These are phyloP conservation scores for Chrysoporthe austroafricana DNA, from an alignment of 2,329 filamentous ascomycete species.

Conservation along the genomic window DNA sequence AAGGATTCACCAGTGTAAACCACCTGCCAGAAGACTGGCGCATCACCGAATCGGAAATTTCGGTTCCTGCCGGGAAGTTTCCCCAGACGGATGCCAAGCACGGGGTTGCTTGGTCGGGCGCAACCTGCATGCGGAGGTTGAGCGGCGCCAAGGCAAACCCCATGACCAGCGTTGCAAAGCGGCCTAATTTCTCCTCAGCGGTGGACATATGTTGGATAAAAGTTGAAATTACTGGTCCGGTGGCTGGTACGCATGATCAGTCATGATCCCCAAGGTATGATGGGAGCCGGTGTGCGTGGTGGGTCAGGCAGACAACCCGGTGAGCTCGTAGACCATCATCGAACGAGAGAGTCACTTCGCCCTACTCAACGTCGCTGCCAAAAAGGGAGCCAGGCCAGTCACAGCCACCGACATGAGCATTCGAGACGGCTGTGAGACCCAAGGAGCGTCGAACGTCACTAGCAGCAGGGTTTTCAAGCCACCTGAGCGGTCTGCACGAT, in stretches of 20 bases:
- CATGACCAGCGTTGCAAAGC: background rate
- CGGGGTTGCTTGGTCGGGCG: conserved; percentile 1
- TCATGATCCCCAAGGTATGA: background rate
- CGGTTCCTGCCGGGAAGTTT: background rate
- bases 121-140: background rate
- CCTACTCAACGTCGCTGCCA: background rate
- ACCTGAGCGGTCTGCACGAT: background rate
- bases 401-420: background rate
- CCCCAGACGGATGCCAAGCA: conserved; percentile 15
- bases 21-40: conserved; percentile 3
- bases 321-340: background rate
- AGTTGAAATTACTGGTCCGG: background rate
- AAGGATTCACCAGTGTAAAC: background rate
- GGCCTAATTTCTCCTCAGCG: background rate
- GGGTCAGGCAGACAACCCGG: background rate
- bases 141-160: conserved; percentile 1
- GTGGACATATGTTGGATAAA: background rate
- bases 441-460: background rate
- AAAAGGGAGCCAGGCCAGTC: background rate
- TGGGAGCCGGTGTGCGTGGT: background rate
- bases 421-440: background rate
- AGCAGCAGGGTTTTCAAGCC: background rate
- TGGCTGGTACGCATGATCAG: background rate
- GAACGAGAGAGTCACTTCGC: background rate
- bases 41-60: conserved; percentile 11